Percentiles rank a stretch among this genome's conserved stretches.
phyloP scores from a whole-genome alignment of 371 early-diverging fungal species.

The Lichtheimia hyalospora region DNA sequence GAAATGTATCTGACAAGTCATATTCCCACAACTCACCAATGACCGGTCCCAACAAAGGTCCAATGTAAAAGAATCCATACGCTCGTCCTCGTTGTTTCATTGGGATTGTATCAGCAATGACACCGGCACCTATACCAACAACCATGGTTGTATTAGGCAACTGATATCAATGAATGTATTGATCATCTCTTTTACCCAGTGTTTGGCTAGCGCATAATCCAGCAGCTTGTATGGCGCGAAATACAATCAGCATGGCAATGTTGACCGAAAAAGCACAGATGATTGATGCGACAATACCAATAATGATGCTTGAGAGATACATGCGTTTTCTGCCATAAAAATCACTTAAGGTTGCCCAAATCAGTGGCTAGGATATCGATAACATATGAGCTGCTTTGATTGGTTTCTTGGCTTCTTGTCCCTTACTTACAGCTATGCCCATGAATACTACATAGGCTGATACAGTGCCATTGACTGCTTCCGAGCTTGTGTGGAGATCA shows the following conservation, averaged over 20 bases:
- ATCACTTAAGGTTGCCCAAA: slow-evolving; percentile 72
- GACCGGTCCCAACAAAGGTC: slow-evolving; percentile 22
- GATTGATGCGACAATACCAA: slow-evolving; percentile 59
- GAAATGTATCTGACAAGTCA: neutral
- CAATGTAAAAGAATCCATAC: slow-evolving; percentile 31
- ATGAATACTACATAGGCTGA: slow-evolving; percentile 37
- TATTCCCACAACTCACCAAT: slow-evolving; percentile 12
- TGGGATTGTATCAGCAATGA: slow-evolving; percentile 32
- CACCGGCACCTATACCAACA: slow-evolving; percentile 21
- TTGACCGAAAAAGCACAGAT: slow-evolving; percentile 57
- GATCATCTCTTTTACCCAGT: slow-evolving; percentile 45
- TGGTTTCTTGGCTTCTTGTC: no score
- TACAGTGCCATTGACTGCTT: slow-evolving; percentile 37
- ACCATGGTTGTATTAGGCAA: neutral
- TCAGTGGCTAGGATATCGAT: slow-evolving; percentile 33
- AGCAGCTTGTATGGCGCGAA: slow-evolving; percentile 66
- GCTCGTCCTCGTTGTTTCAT: slow-evolving; percentile 25
- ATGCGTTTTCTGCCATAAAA: slow-evolving; percentile 54
- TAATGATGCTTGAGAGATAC: slow-evolving; percentile 55
- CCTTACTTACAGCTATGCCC: slow-evolving; percentile 26
- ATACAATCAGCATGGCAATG: slow-evolving; percentile 52
- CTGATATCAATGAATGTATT: no score
- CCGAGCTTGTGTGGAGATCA: slow-evolving; percentile 31
- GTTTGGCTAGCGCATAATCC: slow-evolving; percentile 66
- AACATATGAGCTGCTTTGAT: no score